Percentiles rank a stretch among this genome's conserved stretches.
Evolutionary conservation across 495 filamentous ascomycete genomes (phyloP).

Genomic region (Talaromyces trachyspermus): DNA sequence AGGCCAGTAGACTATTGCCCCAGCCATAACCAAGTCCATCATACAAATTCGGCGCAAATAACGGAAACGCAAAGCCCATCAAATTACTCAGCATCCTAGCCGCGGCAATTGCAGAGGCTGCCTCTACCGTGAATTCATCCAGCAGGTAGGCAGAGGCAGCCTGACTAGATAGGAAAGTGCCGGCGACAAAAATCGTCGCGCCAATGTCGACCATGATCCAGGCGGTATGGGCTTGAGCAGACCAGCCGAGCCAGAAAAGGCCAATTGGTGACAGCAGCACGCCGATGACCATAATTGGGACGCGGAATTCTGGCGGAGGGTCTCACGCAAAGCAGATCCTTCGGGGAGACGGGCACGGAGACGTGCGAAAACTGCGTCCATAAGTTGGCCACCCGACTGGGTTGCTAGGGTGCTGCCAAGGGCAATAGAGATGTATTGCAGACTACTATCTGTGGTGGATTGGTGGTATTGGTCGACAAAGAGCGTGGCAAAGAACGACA

Average conservation of each 20-base stretch:
- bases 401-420: constrained; percentile 51
- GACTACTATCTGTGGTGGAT: constrained; percentile 41
- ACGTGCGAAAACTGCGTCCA: constrained; percentile 39
- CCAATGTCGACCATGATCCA: constrained; percentile 63
- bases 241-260: constrained; percentile 57
- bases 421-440: constrained; percentile 55
- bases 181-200: constrained; percentile 43
- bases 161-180: constrained; percentile 52
- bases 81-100: constrained; percentile 52
- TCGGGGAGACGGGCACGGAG: constrained; percentile 40
- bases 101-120: constrained; percentile 57
- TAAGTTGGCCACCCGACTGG: constrained; percentile 36
- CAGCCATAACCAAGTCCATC: constrained; percentile 39
- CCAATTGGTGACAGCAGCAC: constrained; percentile 49
- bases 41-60: constrained; percentile 57
- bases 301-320: constrained; percentile 52
- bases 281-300: constrained; percentile 50
- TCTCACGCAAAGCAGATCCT: constrained; percentile 40
- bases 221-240: constrained; percentile 44
- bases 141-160: constrained; percentile 55
- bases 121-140: constrained; percentile 57
- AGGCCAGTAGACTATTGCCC: constrained; percentile 44
- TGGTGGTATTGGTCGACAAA: constrained; percentile 37
- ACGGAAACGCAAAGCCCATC: constrained; percentile 59
- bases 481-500: constrained; percentile 51